phyloP scores from a whole-genome alignment of 306 rosid genomes.

The Cicer bijugum region DNA sequence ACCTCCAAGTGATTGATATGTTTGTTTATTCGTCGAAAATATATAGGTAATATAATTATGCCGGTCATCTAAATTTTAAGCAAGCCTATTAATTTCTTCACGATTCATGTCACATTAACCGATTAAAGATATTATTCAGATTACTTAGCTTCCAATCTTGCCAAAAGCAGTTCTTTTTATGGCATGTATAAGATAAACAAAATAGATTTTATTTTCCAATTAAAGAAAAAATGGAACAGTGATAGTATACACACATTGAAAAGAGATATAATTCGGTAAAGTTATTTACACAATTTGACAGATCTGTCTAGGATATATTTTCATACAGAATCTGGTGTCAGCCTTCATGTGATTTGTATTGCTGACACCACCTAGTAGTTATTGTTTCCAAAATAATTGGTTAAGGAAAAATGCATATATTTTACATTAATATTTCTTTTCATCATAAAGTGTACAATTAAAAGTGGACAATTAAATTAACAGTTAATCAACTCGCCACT shows the following conservation, averaged over 20 bases:
- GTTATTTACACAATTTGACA: constrained; percentile 15
- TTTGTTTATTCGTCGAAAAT: neutral
- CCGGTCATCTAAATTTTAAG: constrained; percentile 9
- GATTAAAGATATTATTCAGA: neutral
- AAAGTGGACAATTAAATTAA: neutral
- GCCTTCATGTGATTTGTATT: neutral
- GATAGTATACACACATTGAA: neutral
- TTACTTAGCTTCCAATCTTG: neutral
- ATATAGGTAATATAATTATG: constrained; percentile 14
- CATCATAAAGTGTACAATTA: neutral
- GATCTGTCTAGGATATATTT: neutral
- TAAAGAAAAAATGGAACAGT: neutral
- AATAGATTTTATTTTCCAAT: neutral
- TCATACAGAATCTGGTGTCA: neutral
- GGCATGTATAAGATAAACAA: neutral
- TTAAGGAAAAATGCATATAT: neutral
- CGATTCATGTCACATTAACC: neutral
- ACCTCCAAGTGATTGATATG: neutral
- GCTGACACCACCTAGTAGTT: neutral
- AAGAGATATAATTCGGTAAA: neutral
- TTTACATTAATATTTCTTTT: constrained; percentile 5
- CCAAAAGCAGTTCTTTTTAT: constrained; percentile 12
- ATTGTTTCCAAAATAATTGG: neutral
- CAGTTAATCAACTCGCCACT: neutral
- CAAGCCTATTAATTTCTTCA: neutral